phyloP scores from a whole-genome alignment of 805 yeast species.

The Maudiozyma serrabonitensis region DNA sequence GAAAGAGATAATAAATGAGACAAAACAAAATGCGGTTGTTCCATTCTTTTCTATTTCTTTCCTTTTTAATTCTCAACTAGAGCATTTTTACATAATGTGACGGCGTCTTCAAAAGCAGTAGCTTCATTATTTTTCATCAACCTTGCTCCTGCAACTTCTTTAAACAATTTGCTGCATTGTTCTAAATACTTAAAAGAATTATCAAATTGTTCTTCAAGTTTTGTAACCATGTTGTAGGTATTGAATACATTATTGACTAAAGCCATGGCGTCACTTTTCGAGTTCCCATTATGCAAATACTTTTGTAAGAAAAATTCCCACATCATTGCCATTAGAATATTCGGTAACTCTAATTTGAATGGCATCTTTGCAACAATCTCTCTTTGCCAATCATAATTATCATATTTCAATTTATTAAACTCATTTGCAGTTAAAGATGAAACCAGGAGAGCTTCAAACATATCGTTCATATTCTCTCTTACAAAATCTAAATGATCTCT shows the following conservation, averaged over 20 bases:
- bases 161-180: conserved; percentile 13
- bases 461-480: conserved; percentile 40
- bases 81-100: conserved; percentile 15
- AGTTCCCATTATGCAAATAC: conserved; percentile 27
- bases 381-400: conserved; percentile 47
- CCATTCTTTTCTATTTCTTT: neutral
- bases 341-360: conserved; percentile 46
- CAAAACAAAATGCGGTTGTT: neutral
- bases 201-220: conserved; percentile 22
- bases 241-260: conserved; percentile 23
- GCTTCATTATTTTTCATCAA: conserved; percentile 18
- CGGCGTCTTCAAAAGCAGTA: conserved; percentile 16
- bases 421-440: conserved; percentile 48
- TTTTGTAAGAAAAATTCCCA: conserved; percentile 29
- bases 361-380: conserved; percentile 49
- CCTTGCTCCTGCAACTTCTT: conserved; percentile 11
- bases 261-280: conserved; percentile 24
- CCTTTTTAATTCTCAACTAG: conserved; percentile 1
- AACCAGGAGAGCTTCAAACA: conserved; percentile 43
- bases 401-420: conserved; percentile 41
- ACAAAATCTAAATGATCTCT: conserved; percentile 53
- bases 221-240: conserved; percentile 22
- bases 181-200: conserved; percentile 15
- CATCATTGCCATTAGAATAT: conserved; percentile 45
- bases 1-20: no score